A percentile compares a stretch with the other conserved stretches of the same genome.
These are phyloP conservation scores for Amyloporia xantha DNA, from an alignment of 768 basidiomycete species.

Conservation along the genomic window DNA sequence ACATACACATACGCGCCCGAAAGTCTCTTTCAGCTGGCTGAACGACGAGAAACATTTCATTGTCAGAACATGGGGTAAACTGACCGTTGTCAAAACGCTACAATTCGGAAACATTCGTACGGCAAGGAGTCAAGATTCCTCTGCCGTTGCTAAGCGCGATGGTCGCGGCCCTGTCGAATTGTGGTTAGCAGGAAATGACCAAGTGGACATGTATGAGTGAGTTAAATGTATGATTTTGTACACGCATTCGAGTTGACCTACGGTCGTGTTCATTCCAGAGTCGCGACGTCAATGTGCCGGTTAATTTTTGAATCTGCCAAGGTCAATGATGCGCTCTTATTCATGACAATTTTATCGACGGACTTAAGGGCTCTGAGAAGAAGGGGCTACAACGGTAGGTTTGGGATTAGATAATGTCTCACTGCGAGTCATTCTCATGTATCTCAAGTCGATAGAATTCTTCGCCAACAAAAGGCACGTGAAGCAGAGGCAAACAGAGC, in stretches of 20 bases:
- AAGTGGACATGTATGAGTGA: constrained; percentile 90
- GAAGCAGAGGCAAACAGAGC: constrained; percentile 41
- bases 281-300: constrained; percentile 79
- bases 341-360: constrained; percentile 92
- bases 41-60: constrained; percentile 56
- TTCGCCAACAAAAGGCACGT: constrained; percentile 75
- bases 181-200: constrained; percentile 67
- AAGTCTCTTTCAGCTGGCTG: constrained; percentile 62
- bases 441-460: constrained; percentile 75
- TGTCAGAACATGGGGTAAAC: constrained; percentile 60
- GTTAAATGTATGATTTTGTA: constrained; percentile 31
- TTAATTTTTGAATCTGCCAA: constrained; percentile 72
- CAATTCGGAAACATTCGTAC: constrained; percentile 42
- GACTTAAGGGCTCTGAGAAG: constrained; percentile 76
- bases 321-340: constrained; percentile 80
- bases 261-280: constrained; percentile 39
- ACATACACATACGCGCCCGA: constrained; percentile 60
- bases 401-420: constrained; percentile 9
- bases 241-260: not conserved
- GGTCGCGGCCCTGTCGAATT: constrained; percentile 61
- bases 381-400: constrained; percentile 77
- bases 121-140: constrained; percentile 58
- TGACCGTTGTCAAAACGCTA: constrained; percentile 57
- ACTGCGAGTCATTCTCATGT: constrained; percentile 22
- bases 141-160: constrained; percentile 57